Evolutionary conservation across 192 early-diverging fungal species (phyloP).

Genomic region (Jimgerdemannia lactiflua): DNA sequence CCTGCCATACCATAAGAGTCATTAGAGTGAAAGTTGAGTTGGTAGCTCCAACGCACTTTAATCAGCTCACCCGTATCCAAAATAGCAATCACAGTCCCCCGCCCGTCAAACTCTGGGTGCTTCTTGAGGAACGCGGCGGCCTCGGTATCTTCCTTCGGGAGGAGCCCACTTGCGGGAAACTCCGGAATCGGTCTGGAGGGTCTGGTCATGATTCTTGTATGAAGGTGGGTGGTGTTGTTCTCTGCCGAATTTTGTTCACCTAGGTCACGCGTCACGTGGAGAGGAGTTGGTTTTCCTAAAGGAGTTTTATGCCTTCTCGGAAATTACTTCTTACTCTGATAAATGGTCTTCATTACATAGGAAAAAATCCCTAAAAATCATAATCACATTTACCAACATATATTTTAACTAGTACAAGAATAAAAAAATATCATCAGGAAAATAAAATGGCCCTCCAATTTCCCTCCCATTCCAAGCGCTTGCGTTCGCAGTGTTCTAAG

Average conservation of each 20-base stretch:
- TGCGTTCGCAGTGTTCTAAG: too few species aligned
- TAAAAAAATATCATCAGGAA: too few species aligned
- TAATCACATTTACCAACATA: too few species aligned
- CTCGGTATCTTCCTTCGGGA: constrained; percentile 80
- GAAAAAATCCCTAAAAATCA: too few species aligned
- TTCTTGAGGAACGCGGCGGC: constrained; percentile 78
- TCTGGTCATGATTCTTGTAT: background rate
- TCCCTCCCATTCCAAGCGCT: too few species aligned
- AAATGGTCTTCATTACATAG: too few species aligned
- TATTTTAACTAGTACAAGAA: too few species aligned
- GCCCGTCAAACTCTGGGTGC: constrained; percentile 84
- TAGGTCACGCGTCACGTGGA: too few species aligned
- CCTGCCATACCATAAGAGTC: constrained; percentile 24
- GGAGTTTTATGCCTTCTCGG: too few species aligned
- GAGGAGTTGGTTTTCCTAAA: too few species aligned
- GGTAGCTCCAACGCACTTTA: background rate
- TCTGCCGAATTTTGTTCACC: background rate
- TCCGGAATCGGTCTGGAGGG: background rate
- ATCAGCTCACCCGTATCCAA: constrained; percentile 72
- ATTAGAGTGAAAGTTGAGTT: background rate
- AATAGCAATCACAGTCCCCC: constrained; percentile 85
- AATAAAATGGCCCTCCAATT: too few species aligned
- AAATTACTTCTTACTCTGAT: too few species aligned
- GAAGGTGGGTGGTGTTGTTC: background rate
- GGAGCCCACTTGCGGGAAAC: constrained; percentile 61